These are phyloP conservation scores for Triticum turgidum DNA, from an alignment of 176 grass and related monocot genomes.

Conservation along the genomic window DNA sequence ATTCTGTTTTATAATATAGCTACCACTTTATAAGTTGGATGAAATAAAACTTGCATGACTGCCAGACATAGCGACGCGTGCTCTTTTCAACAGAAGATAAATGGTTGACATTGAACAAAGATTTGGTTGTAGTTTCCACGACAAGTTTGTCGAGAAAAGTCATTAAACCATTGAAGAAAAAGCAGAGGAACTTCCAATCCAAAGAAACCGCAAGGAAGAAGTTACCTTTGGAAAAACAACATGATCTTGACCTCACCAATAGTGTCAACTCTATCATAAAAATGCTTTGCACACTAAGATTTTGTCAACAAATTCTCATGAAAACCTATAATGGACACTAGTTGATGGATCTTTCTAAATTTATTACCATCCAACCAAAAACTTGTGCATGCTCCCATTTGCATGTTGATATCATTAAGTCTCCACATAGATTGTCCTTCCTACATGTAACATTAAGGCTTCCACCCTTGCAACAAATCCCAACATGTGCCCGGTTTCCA, in stretches of 20 bases:
- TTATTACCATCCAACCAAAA: background rate
- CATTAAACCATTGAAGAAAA: background rate
- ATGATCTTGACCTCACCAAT: background rate
- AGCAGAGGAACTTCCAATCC: background rate
- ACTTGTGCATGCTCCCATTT: background rate
- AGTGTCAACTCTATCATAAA: background rate
- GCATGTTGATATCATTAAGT: background rate
- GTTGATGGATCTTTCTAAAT: background rate
- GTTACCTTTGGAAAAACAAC: background rate
- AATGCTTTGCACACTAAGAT: background rate
- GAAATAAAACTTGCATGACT: background rate
- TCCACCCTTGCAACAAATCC: background rate
- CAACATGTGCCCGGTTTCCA: no score
- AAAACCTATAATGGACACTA: background rate
- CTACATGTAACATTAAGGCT: background rate
- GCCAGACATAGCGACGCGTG: background rate
- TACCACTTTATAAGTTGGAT: background rate
- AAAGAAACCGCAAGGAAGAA: constrained; percentile 20
- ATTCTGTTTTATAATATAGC: background rate
- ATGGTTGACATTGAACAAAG: constrained; percentile 15
- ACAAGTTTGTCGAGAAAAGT: constrained; percentile 34
- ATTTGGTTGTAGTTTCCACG: constrained; percentile 34
- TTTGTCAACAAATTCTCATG: background rate
- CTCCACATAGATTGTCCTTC: background rate
- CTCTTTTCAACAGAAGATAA: constrained; percentile 35